A percentile compares a stretch with the other conserved stretches of the same genome.
These are phyloP conservation scores for Flaveria bidentis DNA, from an alignment of 129 eudicot species.

Conservation along the genomic window DNA sequence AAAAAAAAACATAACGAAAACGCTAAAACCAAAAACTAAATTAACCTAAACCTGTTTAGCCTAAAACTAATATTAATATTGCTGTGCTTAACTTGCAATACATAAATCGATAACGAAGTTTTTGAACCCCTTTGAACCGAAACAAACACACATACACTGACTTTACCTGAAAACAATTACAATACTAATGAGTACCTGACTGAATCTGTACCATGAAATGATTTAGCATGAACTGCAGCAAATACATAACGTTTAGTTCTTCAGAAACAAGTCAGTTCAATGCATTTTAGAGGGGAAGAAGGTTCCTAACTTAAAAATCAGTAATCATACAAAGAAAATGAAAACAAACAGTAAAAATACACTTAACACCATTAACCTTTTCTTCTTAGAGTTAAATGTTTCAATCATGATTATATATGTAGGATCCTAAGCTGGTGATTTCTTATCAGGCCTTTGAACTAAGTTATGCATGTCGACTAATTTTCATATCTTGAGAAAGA, in stretches of 20 bases:
- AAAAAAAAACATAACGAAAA: too few relatives aligned
- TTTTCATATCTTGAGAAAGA: conserved; percentile 26
- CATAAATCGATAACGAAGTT: too few relatives aligned
- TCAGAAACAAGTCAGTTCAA: conserved; percentile 29
- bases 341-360: conserved; percentile 24
- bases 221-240: conserved; percentile 28
- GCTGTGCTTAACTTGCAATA: too few relatives aligned
- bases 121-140: too few relatives aligned
- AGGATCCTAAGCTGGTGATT: conserved; percentile 33
- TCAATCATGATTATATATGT: conserved; percentile 24
- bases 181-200: neutral
- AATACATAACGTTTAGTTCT: conserved; percentile 27
- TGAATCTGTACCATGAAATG: neutral
- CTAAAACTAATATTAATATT: too few relatives aligned
- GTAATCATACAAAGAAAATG: conserved; percentile 24
- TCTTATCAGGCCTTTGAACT: conserved; percentile 33
- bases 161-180: neutral
- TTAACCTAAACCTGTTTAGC: too few relatives aligned
- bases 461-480: conserved; percentile 22
- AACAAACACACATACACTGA: neutral
- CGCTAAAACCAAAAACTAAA: too few relatives aligned
- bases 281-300: conserved; percentile 8
- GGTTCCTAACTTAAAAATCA: conserved; percentile 32
- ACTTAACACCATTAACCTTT: conserved; percentile 20
- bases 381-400: conserved; percentile 33